Evolutionary conservation across 371 early-diverging fungal genomes (phyloP).

Genomic region (Haplosporangium sp.): DNA sequence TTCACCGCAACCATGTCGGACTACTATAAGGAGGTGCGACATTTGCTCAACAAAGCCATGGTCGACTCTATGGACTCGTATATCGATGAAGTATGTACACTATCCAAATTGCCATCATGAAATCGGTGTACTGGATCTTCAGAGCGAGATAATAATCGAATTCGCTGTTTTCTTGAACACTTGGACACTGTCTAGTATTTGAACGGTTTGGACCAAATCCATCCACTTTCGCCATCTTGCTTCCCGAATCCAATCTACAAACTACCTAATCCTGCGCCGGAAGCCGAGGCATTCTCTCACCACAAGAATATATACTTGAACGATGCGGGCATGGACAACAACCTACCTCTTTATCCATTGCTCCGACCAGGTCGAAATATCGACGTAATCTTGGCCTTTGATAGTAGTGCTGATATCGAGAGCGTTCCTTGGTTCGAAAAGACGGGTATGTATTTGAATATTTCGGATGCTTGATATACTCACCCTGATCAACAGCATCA

Average conservation of each 20-base stretch:
- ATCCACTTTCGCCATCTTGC: conserved; percentile 66
- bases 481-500: too few relatives aligned
- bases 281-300: conserved; percentile 35
- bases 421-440: conserved; percentile 73
- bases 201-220: conserved; percentile 59
- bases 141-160: too few relatives aligned
- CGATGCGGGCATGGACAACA: conserved; percentile 84
- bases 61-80: conserved; percentile 42
- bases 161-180: neutral
- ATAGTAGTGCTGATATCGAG: conserved; percentile 74
- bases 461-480: too few relatives aligned
- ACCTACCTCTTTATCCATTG: conserved; percentile 79
- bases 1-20: conserved; percentile 77
- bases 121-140: too few relatives aligned
- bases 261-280: conserved; percentile 43
- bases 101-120: too few relatives aligned
- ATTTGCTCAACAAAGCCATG: conserved; percentile 51
- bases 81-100: conserved; percentile 26
- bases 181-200: conserved; percentile 40
- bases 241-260: conserved; percentile 69
- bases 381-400: conserved; percentile 77
- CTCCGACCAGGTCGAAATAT: conserved; percentile 71
- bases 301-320: conserved; percentile 64
- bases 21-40: conserved; percentile 66
- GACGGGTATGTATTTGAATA: conserved; percentile 63